phyloP scores from a whole-genome alignment of 2,329 filamentous ascomycete genomes.

The Trichophyton simii region DNA sequence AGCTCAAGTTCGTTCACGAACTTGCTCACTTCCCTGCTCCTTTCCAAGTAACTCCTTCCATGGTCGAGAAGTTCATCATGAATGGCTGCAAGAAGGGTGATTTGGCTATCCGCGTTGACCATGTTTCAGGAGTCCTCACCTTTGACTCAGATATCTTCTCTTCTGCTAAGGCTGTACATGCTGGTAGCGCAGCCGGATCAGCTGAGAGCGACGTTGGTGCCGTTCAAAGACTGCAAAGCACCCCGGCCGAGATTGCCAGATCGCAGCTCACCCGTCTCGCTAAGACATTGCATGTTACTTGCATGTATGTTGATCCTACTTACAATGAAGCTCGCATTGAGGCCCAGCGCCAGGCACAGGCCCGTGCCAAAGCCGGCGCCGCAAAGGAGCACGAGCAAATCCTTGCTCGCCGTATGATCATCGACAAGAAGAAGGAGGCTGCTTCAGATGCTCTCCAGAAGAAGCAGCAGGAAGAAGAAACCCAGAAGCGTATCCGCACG shows the following conservation, averaged over 20 bases:
- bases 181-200: constrained; percentile 71
- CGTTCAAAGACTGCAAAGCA: constrained; percentile 92
- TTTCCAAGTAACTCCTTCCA: constrained; percentile 79
- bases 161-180: constrained; percentile 80
- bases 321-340: constrained; percentile 72
- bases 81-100: constrained; percentile 99
- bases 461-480: constrained; percentile 85
- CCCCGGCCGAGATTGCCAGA: constrained; percentile 91
- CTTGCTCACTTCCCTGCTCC: constrained; percentile 93
- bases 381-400: constrained; percentile 81
- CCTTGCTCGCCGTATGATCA: constrained; percentile 74
- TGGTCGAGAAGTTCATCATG: constrained; percentile 99
- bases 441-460: constrained; percentile 78
- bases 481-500: constrained; percentile 71
- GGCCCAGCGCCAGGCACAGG: constrained; percentile 66
- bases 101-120: constrained; percentile 87
- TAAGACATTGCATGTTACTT: constrained; percentile 82
- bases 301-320: constrained; percentile 84
- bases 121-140: constrained; percentile 85
- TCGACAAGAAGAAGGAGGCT: constrained; percentile 93
- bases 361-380: constrained; percentile 73
- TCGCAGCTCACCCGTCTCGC: constrained; percentile 85
- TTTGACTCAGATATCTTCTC: constrained; percentile 99
- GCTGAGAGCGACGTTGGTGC: constrained; percentile 73
- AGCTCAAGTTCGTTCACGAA: constrained; percentile 82